Conservation (phyloP, 129 eudicot species). For the Flaveria trinervia region DNA sequence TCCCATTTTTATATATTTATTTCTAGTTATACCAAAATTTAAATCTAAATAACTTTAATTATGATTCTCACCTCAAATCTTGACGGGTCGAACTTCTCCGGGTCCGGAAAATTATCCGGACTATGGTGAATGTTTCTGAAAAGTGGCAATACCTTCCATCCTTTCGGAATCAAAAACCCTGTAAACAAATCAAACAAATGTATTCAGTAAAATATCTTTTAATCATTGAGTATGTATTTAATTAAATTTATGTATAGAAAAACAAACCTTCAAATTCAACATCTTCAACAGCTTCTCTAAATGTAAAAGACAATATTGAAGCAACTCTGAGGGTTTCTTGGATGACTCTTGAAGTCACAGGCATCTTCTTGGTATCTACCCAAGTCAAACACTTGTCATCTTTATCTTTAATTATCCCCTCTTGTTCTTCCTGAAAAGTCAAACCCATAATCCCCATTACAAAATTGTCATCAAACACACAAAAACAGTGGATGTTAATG, state of each 20-base stretch:
- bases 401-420: slow-evolving; percentile 63
- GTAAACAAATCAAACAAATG: slow-evolving; percentile 7
- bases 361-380: slow-evolving; percentile 92
- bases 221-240: not conserved
- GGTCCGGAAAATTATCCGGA: slow-evolving; percentile 75
- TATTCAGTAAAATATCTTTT: not conserved
- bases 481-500: not conserved
- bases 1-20: too few species aligned
- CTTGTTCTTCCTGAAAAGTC: slow-evolving; percentile 85
- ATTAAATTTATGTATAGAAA: not conserved
- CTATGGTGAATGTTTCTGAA: slow-evolving; percentile 96
- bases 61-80: slow-evolving; percentile 87
- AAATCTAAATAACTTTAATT: not conserved
- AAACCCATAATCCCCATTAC: slow-evolving; percentile 22
- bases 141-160: slow-evolving; percentile 96
- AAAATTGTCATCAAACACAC: not conserved
- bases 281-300: slow-evolving; percentile 99
- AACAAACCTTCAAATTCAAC: slow-evolving; percentile 91
- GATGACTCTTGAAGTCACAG: slow-evolving; percentile 81
- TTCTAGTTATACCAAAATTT: not conserved
- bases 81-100: slow-evolving; percentile 95
- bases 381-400: slow-evolving; percentile 61
- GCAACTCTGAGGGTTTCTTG: slow-evolving; percentile 98
- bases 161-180: slow-evolving; percentile 96
- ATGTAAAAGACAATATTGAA: slow-evolving; percentile 87